These are phyloP conservation scores for Fusarium goolgardi DNA, from an alignment of 2,329 filamentous ascomycete species.

Conservation along the genomic window DNA sequence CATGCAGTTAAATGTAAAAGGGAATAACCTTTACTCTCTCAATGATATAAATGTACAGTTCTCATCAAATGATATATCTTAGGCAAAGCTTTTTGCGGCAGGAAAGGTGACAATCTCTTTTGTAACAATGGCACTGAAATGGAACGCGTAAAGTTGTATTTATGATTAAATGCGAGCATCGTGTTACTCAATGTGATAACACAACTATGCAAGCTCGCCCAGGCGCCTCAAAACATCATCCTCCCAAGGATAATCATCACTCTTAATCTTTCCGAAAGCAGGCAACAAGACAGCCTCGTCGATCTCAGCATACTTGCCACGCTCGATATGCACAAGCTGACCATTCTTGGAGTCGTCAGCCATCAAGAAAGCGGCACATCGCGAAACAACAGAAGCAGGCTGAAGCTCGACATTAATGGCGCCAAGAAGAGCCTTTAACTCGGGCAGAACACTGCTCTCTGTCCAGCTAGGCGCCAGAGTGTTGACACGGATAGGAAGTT, in stretches of 20 bases:
- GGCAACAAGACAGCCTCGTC: conserved; percentile 59
- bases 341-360: conserved; percentile 60
- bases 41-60: too few relatives aligned
- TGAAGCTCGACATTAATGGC: conserved; percentile 57
- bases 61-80: background rate
- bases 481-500: conserved; percentile 65
- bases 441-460: conserved; percentile 59
- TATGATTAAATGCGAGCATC: background rate
- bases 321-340: conserved; percentile 63
- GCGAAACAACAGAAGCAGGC: conserved; percentile 59
- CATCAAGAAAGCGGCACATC: conserved; percentile 62
- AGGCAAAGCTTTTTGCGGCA: background rate
- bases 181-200: rapidly evolving
- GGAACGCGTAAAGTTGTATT: background rate
- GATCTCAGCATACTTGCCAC: conserved; percentile 63
- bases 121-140: background rate
- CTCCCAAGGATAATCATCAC: conserved; percentile 50
- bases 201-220: conserved; percentile 4
- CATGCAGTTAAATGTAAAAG: too few relatives aligned
- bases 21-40: too few relatives aligned
- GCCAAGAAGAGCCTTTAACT: conserved; percentile 52
- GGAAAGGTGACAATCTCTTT: background rate
- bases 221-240: conserved; percentile 51
- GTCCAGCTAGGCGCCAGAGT: conserved; percentile 68
- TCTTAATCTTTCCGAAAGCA: conserved; percentile 49